These are phyloP conservation scores for Fusarium sp. DNA, from an alignment of 2,329 filamentous ascomycete species.

Conservation along the genomic window DNA sequence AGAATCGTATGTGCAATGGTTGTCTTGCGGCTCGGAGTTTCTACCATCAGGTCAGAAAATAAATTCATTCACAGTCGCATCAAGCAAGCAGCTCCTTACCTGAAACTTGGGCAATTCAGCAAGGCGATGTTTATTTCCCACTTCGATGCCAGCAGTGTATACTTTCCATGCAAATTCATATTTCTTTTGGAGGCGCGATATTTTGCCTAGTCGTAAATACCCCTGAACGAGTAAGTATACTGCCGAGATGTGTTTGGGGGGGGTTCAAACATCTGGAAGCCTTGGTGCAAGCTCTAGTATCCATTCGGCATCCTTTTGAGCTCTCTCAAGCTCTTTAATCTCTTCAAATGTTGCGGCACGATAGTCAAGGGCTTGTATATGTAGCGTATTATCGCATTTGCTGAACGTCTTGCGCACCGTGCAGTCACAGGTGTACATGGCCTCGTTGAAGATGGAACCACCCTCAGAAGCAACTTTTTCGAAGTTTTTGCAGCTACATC, in stretches of 20 bases:
- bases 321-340: slow-evolving; percentile 52
- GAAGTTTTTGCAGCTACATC: slow-evolving; percentile 56
- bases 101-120: slow-evolving; percentile 49
- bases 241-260: not conserved
- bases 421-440: slow-evolving; percentile 56
- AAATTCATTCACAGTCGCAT: not conserved
- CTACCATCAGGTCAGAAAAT: slow-evolving; percentile 39
- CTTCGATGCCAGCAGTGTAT: slow-evolving; percentile 55
- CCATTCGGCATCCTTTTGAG: slow-evolving; percentile 57
- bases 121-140: slow-evolving; percentile 45
- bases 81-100: slow-evolving; percentile 34
- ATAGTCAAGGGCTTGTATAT: slow-evolving; percentile 57
- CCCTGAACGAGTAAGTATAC: slow-evolving; percentile 48
- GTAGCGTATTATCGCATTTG: slow-evolving; percentile 53
- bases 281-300: slow-evolving; percentile 57
- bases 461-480: slow-evolving; percentile 49
- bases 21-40: slow-evolving; percentile 51
- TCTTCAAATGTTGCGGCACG: slow-evolving; percentile 56
- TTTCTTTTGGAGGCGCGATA: slow-evolving; percentile 53
- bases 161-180: slow-evolving; percentile 55
- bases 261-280: slow-evolving; percentile 52
- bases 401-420: slow-evolving; percentile 52
- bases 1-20: slow-evolving; percentile 51
- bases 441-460: slow-evolving; percentile 56
- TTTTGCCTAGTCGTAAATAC: slow-evolving; percentile 57